These are phyloP conservation scores for Penstemon davidsonii DNA, from an alignment of 257 asterid genomes.

Conservation along the genomic window DNA sequence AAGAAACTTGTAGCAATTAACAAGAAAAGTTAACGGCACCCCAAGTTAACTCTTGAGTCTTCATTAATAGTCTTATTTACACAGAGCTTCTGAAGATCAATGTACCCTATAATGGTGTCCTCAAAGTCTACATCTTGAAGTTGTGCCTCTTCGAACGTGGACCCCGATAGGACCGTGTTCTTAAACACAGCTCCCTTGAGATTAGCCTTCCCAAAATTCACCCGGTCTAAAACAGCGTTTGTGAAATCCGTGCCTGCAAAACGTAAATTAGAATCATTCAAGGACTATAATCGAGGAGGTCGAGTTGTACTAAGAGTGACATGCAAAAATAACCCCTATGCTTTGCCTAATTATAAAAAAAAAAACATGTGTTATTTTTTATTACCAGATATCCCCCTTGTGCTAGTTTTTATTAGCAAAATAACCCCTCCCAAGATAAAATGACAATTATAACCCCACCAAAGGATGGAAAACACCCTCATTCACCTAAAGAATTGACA, in stretches of 20 bases:
- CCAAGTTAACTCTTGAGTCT: slow-evolving; percentile 65
- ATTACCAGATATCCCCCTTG: too few species aligned
- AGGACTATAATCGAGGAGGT: too few species aligned
- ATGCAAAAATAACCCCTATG: too few species aligned
- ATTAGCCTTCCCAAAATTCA: slow-evolving; percentile 72
- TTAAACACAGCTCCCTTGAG: slow-evolving; percentile 74
- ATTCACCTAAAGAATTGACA: too few species aligned
- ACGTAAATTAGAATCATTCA: neutral
- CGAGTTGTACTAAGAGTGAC: too few species aligned
- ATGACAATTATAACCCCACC: too few species aligned
- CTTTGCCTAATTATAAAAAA: too few species aligned
- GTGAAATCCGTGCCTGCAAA: slow-evolving; percentile 73
- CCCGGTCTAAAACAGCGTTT: slow-evolving; percentile 86
- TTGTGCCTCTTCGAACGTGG: slow-evolving; percentile 70
- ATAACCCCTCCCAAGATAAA: too few species aligned
- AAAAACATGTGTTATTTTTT: too few species aligned
- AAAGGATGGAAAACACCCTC: too few species aligned
- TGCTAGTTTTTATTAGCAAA: too few species aligned
- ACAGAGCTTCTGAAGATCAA: slow-evolving; percentile 86
- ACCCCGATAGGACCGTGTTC: slow-evolving; percentile 82
- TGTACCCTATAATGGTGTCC: slow-evolving; percentile 80
- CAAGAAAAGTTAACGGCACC: slow-evolving; percentile 53
- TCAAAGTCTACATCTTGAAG: slow-evolving; percentile 79
- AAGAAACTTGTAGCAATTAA: slow-evolving; percentile 12
- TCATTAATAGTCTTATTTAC: slow-evolving; percentile 58